phyloP scores from a whole-genome alignment of 345 rosid genomes.

The Eutrema yunnanense region DNA sequence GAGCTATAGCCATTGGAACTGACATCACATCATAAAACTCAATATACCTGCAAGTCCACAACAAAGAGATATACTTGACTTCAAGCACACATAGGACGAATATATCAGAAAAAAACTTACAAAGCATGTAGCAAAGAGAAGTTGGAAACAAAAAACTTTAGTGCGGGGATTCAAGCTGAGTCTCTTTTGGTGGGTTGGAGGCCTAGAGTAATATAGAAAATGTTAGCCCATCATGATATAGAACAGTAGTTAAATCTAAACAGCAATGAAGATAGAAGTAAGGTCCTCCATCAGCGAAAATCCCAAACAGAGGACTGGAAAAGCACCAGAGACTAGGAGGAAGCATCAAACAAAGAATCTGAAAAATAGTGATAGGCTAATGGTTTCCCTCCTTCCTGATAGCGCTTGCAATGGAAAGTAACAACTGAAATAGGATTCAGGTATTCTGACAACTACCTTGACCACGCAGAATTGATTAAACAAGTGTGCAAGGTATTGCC shows the following conservation, averaged over 20 bases:
- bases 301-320: slow-evolving; percentile 13
- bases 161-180: slow-evolving; percentile 66
- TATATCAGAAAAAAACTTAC: slow-evolving; percentile 39
- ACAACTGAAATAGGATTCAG: slow-evolving; percentile 48
- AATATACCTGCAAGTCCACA: slow-evolving; percentile 66
- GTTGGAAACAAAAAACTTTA: slow-evolving; percentile 60
- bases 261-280: slow-evolving; percentile 3
- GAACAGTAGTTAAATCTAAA: slow-evolving; percentile 11
- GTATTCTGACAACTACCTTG: slow-evolving; percentile 89
- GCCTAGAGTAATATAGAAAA: slow-evolving; percentile 47
- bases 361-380: slow-evolving; percentile 23
- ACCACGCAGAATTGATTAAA: slow-evolving; percentile 89
- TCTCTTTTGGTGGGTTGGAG: slow-evolving; percentile 64
- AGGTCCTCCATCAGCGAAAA: background rate
- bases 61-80: slow-evolving; percentile 31
- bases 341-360: slow-evolving; percentile 18
- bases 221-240: slow-evolving; percentile 42
- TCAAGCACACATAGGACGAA: slow-evolving; percentile 23
- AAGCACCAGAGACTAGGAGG: slow-evolving; percentile 11
- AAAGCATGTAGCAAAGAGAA: slow-evolving; percentile 54
- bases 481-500: slow-evolving; percentile 92
- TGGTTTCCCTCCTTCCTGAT: slow-evolving; percentile 29
- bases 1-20: slow-evolving; percentile 94
- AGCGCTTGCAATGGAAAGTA: slow-evolving; percentile 33
- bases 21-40: slow-evolving; percentile 94